These are phyloP conservation scores for Fusarium phyllophilum DNA, from an alignment of 2,329 filamentous ascomycete genomes.

Conservation along the genomic window DNA sequence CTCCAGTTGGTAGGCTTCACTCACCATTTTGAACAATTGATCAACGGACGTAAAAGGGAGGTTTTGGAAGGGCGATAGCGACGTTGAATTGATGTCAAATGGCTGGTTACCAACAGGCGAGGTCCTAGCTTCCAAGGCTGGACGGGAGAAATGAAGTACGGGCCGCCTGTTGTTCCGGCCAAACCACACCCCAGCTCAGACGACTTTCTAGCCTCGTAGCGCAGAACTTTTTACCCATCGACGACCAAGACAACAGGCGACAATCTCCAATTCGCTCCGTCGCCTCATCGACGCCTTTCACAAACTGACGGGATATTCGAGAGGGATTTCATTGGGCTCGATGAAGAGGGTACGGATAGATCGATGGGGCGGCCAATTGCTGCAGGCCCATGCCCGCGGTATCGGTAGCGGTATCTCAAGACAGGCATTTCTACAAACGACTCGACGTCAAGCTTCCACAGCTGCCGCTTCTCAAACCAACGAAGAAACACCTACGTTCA, in stretches of 20 bases:
- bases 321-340: slow-evolving; percentile 35
- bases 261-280: slow-evolving; percentile 12
- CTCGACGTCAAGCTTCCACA: slow-evolving; percentile 48
- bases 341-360: slow-evolving; percentile 58
- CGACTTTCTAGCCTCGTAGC: slow-evolving; percentile 45
- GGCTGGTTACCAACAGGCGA: slow-evolving; percentile 28
- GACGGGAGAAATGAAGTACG: slow-evolving; percentile 29
- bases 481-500: slow-evolving; percentile 34
- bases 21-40: slow-evolving; percentile 66
- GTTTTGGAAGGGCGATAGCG: slow-evolving; percentile 46
- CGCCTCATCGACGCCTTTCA: slow-evolving; percentile 24
- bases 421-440: slow-evolving; percentile 37
- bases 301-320: slow-evolving; percentile 22
- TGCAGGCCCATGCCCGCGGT: slow-evolving; percentile 44
- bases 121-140: slow-evolving; percentile 24
- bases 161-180: slow-evolving; percentile 43
- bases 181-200: slow-evolving; percentile 45
- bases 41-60: slow-evolving; percentile 48
- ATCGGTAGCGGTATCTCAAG: slow-evolving; percentile 30
- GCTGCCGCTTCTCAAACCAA: slow-evolving; percentile 39
- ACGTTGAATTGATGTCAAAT: slow-evolving; percentile 37
- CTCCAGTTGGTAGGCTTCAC: slow-evolving; percentile 21
- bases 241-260: slow-evolving; percentile 32
- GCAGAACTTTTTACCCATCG: slow-evolving; percentile 51
- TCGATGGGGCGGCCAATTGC: slow-evolving; percentile 55